Evolutionary conservation across 495 filamentous ascomycete species (phyloP), one percentile per base, ranked within the genome.

Genomic region (Cercophora sp.): DNA sequence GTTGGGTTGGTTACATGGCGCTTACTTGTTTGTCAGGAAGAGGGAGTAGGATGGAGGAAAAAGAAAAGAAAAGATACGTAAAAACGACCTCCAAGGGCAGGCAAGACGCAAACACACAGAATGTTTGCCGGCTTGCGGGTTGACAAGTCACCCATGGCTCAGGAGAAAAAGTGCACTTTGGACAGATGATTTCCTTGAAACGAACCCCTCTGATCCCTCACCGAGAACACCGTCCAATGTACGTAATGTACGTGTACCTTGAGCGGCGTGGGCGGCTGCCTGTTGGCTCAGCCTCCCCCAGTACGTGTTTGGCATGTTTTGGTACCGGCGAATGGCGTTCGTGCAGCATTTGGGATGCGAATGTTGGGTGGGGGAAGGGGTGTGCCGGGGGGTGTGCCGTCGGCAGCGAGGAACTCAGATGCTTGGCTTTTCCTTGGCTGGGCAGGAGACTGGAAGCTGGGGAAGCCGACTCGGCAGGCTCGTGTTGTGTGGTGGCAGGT

Each of bases 281-380:
- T 62, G 48, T 53, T 52, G 46, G 48, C 59, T 62, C 56, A 62
- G 59, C 59, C 59, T 48, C 31, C 25, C 15, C 15, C 40, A 43
- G 40, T 43, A 43, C 40, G 40, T 43, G 40, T 16, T 24, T 43
- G 40, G 6, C 56, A 41, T 39, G 48, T 20, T 19, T 26, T 16
- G 25, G 27, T 46, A 4, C 46, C 46, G 51, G 32, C 56, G 56
- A 58, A 58, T 51, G 25, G 27, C 47, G 34, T 43, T 43, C 15
- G 40, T 15, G 40, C 40, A 43, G 44, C n/a, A 16, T 15, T 29
- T 34, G 31, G 15, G 37, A 18, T 41, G 37, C 18, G 9, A 15
- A 16, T 9, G 13, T 9, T 13, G 8, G 20, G 18, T 10, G 18
- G 20, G 18, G n/a, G 18, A 41, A 41, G 13, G 13, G 13, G 13